These are phyloP conservation scores for Mycena galopus DNA, from an alignment of 768 basidiomycete genomes.

Conservation along the genomic window DNA sequence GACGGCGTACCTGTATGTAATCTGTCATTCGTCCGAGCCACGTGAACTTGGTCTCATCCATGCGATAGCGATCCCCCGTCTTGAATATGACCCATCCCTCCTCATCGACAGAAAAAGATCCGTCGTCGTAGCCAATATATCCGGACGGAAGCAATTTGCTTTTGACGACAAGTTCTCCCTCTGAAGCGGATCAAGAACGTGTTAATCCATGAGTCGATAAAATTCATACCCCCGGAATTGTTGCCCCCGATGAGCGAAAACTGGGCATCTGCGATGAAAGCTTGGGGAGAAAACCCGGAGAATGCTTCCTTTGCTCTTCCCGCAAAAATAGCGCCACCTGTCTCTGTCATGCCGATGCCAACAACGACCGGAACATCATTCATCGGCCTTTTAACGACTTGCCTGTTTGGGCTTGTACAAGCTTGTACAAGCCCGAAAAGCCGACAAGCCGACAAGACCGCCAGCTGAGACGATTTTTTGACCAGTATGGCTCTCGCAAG, in stretches of 20 bases:
- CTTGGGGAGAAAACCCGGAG: slow-evolving; percentile 4
- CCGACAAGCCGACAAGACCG: too few species aligned
- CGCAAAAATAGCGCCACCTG: slow-evolving; percentile 27
- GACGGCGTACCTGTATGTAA: slow-evolving; percentile 26
- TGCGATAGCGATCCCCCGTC: slow-evolving; percentile 28
- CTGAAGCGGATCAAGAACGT: not conserved
- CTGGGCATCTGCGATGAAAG: slow-evolving; percentile 20
- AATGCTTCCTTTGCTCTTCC: slow-evolving; percentile 14
- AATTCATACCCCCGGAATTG: not conserved
- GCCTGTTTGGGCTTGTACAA: too few species aligned
- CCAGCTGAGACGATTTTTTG: too few species aligned
- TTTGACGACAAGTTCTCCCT: slow-evolving; percentile 35
- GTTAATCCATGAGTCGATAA: not conserved
- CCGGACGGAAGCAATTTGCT: slow-evolving; percentile 26
- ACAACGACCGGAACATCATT: slow-evolving; percentile 24
- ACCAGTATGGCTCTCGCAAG: too few species aligned
- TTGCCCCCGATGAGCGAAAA: slow-evolving; percentile 20
- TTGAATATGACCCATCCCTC: slow-evolving; percentile 27
- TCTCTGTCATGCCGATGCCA: slow-evolving; percentile 36
- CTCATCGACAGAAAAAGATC: slow-evolving; percentile 29
- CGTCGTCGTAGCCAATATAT: slow-evolving; percentile 28
- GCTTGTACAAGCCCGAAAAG: too few species aligned
- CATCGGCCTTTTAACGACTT: too few species aligned
- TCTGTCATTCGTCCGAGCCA: slow-evolving; percentile 35
- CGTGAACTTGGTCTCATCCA: slow-evolving; percentile 4